Evolutionary conservation across 2,329 filamentous ascomycete species (phyloP), one percentile per base, ranked within the genome.

Genomic region (Pseudovirgaria hyperparasitica): DNA sequence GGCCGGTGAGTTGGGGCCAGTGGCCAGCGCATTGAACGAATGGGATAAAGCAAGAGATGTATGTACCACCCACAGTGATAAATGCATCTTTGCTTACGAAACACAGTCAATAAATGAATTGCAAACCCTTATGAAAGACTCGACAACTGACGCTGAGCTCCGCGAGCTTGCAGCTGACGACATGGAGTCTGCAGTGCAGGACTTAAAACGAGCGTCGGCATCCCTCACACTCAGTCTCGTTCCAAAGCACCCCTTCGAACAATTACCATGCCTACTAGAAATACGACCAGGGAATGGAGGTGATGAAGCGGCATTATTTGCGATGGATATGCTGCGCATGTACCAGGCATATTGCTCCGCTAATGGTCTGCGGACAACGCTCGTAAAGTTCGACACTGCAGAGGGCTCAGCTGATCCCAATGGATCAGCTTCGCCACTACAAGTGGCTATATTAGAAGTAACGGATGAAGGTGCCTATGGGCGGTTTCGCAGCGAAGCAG

Each of bases 201-300:
- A 69, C 31, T 66, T 94, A 14, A 63, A 67, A 3, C 48, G 57
- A 1, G 67, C 92, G 15, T 73, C 74, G 0, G 65, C 65, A 19
- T 70, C 69, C 19, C 67, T 98, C 22, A 82, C 82, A 15, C 72
- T 68, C 13, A 74, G 80, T 23, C 67, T 98, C 28, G 80, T 92
- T 10, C 90, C 90, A 1, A 72, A 74, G 21, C 86, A 98, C 50
- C 82, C 86, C 3, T 98, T 94, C 49, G 82, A 82, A 17, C 70
- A 84, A 35, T 68, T 96, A 40, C 84, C 86, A 28, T 96, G 87
- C 52, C 67, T 98, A 36, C 58, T 98, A 22, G 90, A 98, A 57
- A 80, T 98, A 33, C 72, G 86, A 1, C 90, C 90, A 0, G 90
- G 90, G 0, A 86, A 85, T 0, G 90, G 90, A 19, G 90, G 90